A percentile compares a stretch with the other conserved stretches of the same genome.
Conservation (phyloP, 2,329 filamentous ascomycete species). For the Trichoderma citrinoviride region DNA sequence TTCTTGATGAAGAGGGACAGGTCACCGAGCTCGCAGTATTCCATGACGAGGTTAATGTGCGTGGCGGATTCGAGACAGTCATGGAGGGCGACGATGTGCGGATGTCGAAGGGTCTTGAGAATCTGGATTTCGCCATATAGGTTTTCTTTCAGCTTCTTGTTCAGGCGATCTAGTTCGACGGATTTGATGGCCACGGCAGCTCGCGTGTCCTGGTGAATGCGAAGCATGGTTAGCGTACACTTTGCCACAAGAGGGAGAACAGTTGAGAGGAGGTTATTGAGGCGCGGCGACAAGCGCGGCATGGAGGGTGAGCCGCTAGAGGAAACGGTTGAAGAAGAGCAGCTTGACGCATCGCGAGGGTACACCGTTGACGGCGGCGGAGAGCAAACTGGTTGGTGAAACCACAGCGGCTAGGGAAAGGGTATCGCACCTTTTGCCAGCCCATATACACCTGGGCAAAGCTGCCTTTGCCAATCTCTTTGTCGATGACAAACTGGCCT, state of each 20-base stretch:
- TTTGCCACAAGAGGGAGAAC: not conserved
- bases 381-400: not conserved
- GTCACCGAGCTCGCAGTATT: slow-evolving; percentile 95
- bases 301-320: not conserved
- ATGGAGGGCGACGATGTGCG: slow-evolving; percentile 94
- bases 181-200: slow-evolving; percentile 94
- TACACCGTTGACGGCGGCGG: not conserved
- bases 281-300: not conserved
- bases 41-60: slow-evolving; percentile 97
- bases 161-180: slow-evolving; percentile 84
- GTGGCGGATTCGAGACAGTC: slow-evolving; percentile 84
- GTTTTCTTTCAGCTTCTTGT: slow-evolving; percentile 95
- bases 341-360: not conserved
- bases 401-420: not conserved
- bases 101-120: slow-evolving; percentile 87
- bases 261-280: not conserved
- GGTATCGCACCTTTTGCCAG: slow-evolving; percentile 65
- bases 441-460: slow-evolving; percentile 94
- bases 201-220: slow-evolving; percentile 61
- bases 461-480: slow-evolving; percentile 94
- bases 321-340: not conserved
- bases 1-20: slow-evolving; percentile 96
- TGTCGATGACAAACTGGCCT: slow-evolving; percentile 77
- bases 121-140: slow-evolving; percentile 95
- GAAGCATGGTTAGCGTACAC: slow-evolving; percentile 8